These are phyloP conservation scores for Aureobasidium sp. DNA, from an alignment of 2,329 filamentous ascomycete species.

Conservation along the genomic window DNA sequence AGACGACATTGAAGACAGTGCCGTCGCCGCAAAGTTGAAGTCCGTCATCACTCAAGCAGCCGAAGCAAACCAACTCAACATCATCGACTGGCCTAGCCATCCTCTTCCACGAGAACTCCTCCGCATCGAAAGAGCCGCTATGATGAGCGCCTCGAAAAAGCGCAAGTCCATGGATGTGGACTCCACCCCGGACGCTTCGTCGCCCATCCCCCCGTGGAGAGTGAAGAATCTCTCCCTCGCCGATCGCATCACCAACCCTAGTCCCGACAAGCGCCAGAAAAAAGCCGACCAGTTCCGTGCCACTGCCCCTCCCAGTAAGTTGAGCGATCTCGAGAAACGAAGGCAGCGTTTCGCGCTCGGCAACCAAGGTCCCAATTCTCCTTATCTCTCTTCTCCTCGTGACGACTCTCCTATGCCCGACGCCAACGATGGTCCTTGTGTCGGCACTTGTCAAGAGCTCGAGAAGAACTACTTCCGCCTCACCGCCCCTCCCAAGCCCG, in stretches of 20 bases:
- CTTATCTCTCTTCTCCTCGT: constrained; percentile 27
- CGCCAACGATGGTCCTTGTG: constrained; percentile 55
- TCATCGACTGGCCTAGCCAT: constrained; percentile 73
- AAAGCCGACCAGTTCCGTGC: constrained; percentile 21
- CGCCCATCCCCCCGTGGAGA: constrained; percentile 57
- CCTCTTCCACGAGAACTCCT: constrained; percentile 81
- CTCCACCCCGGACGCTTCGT: constrained; percentile 42
- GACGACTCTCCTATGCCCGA: constrained; percentile 41
- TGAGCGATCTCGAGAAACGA: constrained; percentile 78
- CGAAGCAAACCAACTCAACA: constrained; percentile 60
- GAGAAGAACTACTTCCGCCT: constrained; percentile 95
- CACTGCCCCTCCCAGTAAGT: constrained; percentile 66
- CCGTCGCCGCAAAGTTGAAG: constrained; percentile 80
- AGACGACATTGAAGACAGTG: constrained; percentile 36
- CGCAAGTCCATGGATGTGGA: constrained; percentile 66
- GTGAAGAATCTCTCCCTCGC: constrained; percentile 62
- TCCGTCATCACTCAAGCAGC: constrained; percentile 75
- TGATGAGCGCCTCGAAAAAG: constrained; percentile 48
- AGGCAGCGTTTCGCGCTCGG: constrained; percentile 70
- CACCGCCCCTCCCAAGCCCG: constrained; percentile 79
- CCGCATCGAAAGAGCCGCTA: constrained; percentile 52
- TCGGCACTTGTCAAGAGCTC: constrained; percentile 73
- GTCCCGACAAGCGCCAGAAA: constrained; percentile 38
- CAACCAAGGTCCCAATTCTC: constrained; percentile 45
- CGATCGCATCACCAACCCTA: constrained; percentile 56